These are phyloP conservation scores for Fusarium acutatum DNA, from an alignment of 2,329 filamentous ascomycete genomes.

Conservation along the genomic window DNA sequence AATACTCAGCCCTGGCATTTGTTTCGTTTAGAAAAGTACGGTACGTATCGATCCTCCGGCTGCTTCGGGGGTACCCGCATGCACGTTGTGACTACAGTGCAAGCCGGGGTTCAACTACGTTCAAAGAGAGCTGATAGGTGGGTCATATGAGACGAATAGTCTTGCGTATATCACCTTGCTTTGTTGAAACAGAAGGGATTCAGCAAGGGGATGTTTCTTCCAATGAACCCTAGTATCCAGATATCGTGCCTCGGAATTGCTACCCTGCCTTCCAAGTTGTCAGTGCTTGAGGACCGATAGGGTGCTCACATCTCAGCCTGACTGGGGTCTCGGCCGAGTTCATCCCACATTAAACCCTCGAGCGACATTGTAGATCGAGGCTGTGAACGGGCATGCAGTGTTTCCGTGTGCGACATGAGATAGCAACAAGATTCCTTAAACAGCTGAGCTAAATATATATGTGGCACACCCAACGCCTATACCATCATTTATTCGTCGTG, in stretches of 20 bases:
- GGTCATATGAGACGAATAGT: neutral
- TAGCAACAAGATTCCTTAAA: conserved; percentile 23
- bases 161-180: neutral
- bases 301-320: neutral
- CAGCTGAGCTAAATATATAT: conserved; percentile 30
- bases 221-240: neutral
- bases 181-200: neutral
- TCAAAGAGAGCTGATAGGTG: conserved; percentile 22
- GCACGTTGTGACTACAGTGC: conserved; percentile 16
- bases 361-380: neutral
- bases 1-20: neutral
- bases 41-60: neutral
- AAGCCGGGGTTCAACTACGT: conserved; percentile 6
- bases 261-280: neutral
- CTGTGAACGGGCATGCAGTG: conserved; percentile 2
- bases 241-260: neutral
- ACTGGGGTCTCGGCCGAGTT: conserved; percentile 14
- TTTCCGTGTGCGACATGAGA: conserved; percentile 11
- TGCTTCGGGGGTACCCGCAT: conserved; percentile 26
- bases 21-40: neutral
- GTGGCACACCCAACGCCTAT: conserved; percentile 33
- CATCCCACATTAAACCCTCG: neutral
- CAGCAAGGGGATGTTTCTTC: neutral
- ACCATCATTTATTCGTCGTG: conserved; percentile 31
- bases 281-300: neutral